Percentiles rank a stretch among this genome's conserved stretches.
Evolutionary conservation across 2,329 filamentous ascomycete species (phyloP).

Genomic region (Stemphylium beticola): DNA sequence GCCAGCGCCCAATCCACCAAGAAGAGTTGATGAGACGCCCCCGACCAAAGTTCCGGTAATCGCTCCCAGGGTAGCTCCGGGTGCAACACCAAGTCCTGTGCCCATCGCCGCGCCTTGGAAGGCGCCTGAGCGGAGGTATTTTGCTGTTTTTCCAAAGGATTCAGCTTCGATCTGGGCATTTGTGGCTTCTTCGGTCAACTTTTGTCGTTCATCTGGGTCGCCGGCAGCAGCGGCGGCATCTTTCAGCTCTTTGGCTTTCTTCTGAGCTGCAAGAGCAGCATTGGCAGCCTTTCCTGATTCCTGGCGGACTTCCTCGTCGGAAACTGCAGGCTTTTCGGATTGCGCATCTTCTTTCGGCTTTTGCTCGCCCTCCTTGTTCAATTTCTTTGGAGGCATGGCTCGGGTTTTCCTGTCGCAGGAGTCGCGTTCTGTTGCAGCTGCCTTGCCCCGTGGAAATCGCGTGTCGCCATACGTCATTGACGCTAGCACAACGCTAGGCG

Average conservation of each 20-base stretch:
- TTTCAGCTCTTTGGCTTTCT: constrained; percentile 27
- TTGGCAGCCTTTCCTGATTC: constrained; percentile 29
- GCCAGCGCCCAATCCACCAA: constrained; percentile 27
- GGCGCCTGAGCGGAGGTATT: constrained; percentile 29
- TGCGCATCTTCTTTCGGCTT: neutral
- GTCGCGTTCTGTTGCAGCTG: neutral
- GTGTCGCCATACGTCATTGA: constrained; percentile 11
- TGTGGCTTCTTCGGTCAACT: constrained; percentile 28
- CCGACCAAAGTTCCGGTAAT: constrained; percentile 30
- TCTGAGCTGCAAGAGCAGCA: constrained; percentile 24
- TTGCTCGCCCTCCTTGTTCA: constrained; percentile 3
- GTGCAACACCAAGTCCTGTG: constrained; percentile 28
- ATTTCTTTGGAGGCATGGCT: constrained; percentile 11
- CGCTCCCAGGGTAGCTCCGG: constrained; percentile 26
- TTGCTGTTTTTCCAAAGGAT: constrained; percentile 34
- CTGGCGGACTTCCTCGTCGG: constrained; percentile 25
- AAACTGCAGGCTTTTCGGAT: constrained; percentile 16
- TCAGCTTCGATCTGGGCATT: constrained; percentile 30
- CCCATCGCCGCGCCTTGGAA: constrained; percentile 34
- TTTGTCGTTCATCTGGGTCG: constrained; percentile 27
- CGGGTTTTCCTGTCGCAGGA: neutral
- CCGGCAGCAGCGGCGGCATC: constrained; percentile 25
- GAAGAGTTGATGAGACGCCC: constrained; percentile 26
- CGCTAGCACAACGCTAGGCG: constrained; percentile 7
- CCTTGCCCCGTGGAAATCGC: neutral